Conservation (phyloP, 345 rosid genomes). For the Clausena lansium region DNA sequence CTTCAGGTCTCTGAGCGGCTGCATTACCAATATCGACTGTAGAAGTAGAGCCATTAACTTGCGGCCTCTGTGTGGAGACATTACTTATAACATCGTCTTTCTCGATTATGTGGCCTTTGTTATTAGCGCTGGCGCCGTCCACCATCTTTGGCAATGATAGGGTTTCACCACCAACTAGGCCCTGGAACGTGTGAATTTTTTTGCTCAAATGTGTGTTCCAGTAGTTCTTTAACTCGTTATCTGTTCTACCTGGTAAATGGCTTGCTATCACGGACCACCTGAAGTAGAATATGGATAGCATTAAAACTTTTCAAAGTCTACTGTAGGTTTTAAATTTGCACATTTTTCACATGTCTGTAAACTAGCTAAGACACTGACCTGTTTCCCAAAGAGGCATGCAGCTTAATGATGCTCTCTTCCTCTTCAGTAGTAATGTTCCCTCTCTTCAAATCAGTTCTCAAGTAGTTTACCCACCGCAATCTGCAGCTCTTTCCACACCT, state of each 20-base stretch:
- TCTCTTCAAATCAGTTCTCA: slow-evolving; percentile 69
- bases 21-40: not conserved
- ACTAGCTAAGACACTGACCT: slow-evolving; percentile 35
- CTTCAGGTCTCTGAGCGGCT: not conserved
- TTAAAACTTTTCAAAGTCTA: not conserved
- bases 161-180: not conserved
- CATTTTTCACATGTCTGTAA: not conserved
- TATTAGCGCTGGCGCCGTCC: slow-evolving; percentile 18
- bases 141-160: not conserved
- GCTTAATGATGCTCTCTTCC: slow-evolving; percentile 56
- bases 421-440: slow-evolving; percentile 68
- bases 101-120: not conserved
- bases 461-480: slow-evolving; percentile 83
- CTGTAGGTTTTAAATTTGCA: too few species aligned
- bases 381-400: slow-evolving; percentile 74
- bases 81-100: not conserved
- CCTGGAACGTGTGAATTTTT: slow-evolving; percentile 35
- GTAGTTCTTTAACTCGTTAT: slow-evolving; percentile 67
- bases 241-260: slow-evolving; percentile 64
- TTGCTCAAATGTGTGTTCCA: slow-evolving; percentile 66
- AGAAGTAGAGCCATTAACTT: not conserved
- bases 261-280: slow-evolving; percentile 72
- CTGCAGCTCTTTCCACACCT: slow-evolving; percentile 96
- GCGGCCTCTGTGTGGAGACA: not conserved
- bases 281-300: not conserved